A percentile compares a stretch with the other conserved stretches of the same genome.
These are phyloP conservation scores for Lasiosphaeria hispida DNA, from an alignment of 495 filamentous ascomycete species.

Conservation along the genomic window DNA sequence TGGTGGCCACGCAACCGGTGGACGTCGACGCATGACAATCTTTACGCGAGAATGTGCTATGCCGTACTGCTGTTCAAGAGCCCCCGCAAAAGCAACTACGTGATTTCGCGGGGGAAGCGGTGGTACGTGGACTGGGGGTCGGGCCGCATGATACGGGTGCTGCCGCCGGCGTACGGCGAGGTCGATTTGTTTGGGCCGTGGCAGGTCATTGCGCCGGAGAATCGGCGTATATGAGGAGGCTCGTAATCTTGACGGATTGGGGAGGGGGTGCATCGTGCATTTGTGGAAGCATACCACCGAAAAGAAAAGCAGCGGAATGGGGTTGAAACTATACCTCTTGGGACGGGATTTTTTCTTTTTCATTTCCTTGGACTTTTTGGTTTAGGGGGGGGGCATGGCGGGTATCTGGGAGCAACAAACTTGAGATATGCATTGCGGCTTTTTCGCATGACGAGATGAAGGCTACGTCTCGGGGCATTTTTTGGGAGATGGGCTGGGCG, in stretches of 20 bases:
- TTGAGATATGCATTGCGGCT: constrained; percentile 2
- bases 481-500: background rate
- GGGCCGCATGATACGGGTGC: constrained; percentile 40
- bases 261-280: background rate
- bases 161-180: constrained; percentile 42
- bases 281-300: background rate
- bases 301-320: background rate
- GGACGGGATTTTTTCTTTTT: constrained; percentile 6
- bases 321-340: background rate
- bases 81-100: constrained; percentile 46
- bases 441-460: constrained; percentile 6
- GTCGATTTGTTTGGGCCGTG: constrained; percentile 36
- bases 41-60: constrained; percentile 55
- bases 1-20: constrained; percentile 48
- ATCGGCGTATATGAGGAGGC: constrained; percentile 27
- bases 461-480: background rate
- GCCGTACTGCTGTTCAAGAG: constrained; percentile 44
- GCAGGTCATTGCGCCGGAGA: constrained; percentile 36
- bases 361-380: background rate
- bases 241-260: background rate
- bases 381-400: background rate
- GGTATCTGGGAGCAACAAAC: constrained; percentile 7
- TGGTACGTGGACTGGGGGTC: constrained; percentile 51
- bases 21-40: constrained; percentile 49
- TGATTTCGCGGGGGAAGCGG: constrained; percentile 44